Percentiles rank a stretch among this genome's conserved stretches.
Evolutionary conservation across 2,329 filamentous ascomycete genomes (phyloP).

Genomic region (Mollisia scopiformis): DNA sequence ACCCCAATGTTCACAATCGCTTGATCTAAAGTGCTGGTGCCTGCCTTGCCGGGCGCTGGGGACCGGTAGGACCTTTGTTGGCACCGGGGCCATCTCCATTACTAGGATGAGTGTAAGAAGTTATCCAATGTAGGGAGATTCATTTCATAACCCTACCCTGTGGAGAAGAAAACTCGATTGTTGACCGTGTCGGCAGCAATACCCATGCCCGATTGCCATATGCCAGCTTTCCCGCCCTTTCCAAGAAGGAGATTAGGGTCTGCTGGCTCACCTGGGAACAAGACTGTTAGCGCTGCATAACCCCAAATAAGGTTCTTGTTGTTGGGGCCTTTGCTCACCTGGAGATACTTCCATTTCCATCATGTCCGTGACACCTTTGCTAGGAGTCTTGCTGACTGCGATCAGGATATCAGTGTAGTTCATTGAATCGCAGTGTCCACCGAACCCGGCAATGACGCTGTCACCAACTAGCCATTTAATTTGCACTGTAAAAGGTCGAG

Average conservation of each 20-base stretch:
- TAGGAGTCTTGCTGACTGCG: slow-evolving; percentile 13
- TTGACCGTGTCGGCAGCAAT: slow-evolving; percentile 6
- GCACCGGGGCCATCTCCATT: slow-evolving; percentile 10
- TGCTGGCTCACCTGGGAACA: background rate
- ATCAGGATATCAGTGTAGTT: slow-evolving; percentile 19
- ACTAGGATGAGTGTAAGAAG: background rate
- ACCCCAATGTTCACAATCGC: slow-evolving; percentile 13
- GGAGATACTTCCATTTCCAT: slow-evolving; percentile 14
- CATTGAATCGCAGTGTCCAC: slow-evolving; percentile 17
- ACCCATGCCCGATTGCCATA: slow-evolving; percentile 19
- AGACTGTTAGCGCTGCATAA: background rate
- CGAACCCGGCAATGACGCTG: slow-evolving; percentile 17
- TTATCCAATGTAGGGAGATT: background rate
- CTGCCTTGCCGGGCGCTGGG: slow-evolving; percentile 11
- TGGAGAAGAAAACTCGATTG: slow-evolving; percentile 17
- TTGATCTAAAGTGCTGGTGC: slow-evolving; percentile 13
- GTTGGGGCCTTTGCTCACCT: background rate
- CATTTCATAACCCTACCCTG: slow-evolving; percentile 7
- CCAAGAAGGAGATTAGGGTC: background rate
- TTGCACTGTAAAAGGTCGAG: too few species aligned
- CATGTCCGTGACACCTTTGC: slow-evolving; percentile 4
- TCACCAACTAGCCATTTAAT: too few species aligned
- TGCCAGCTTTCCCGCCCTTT: slow-evolving; percentile 15
- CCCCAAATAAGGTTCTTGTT: background rate
- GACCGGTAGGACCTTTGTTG: background rate